phyloP scores from a whole-genome alignment of 345 rosid species.

The Anacardium occidentale region DNA sequence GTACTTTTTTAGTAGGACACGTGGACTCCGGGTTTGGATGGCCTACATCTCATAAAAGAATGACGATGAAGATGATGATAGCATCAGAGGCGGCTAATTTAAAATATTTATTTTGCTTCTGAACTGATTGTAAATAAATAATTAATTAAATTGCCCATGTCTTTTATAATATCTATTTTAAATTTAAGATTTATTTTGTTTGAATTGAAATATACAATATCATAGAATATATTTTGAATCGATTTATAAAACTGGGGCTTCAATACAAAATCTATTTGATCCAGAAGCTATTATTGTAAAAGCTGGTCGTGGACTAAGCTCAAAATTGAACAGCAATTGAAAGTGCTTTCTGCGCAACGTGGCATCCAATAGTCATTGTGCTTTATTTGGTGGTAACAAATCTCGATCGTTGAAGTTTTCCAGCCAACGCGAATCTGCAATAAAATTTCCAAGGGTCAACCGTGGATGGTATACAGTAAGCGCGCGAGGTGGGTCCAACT shows the following conservation, averaged over 20 bases:
- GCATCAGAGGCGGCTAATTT: slow-evolving; percentile 11
- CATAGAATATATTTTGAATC: no score
- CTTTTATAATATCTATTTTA: no score
- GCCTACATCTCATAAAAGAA: not conserved
- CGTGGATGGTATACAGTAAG: not conserved
- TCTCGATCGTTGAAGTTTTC: no score
- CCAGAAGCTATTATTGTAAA: no score
- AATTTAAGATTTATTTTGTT: no score
- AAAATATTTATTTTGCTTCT: not conserved
- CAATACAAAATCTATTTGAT: no score
- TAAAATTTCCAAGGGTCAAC: not conserved
- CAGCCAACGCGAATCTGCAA: not conserved
- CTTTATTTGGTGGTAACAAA: not conserved
- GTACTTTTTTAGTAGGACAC: slow-evolving; percentile 13
- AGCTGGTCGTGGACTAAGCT: not conserved
- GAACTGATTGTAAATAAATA: not conserved
- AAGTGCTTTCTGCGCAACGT: not conserved
- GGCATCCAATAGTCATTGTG: not conserved
- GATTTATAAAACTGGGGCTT: no score
- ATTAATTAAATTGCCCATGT: no score
- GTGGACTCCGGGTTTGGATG: not conserved
- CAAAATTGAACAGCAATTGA: no score
- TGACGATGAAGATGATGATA: not conserved
- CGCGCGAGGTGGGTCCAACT: not conserved
- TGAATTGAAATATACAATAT: no score